Percentiles rank a stretch among this genome's conserved stretches.
These are phyloP conservation scores for Cyclotella distinguenda DNA, from an alignment of 108 stramenopile genomes.

Conservation along the genomic window DNA sequence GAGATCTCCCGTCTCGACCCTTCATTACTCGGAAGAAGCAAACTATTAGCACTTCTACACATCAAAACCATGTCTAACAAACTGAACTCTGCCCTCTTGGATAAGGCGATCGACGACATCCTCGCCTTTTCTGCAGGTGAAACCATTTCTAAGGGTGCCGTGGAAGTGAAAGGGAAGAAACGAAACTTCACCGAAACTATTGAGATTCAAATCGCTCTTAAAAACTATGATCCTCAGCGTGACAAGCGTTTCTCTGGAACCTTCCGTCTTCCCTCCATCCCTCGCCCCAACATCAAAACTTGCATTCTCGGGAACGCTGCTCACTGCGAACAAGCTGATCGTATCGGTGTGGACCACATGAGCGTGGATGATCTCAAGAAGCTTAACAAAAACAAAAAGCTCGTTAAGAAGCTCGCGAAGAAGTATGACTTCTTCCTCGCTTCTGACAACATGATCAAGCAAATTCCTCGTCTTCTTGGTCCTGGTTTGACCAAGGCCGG, in stretches of 20 bases:
- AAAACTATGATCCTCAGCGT: conserved; percentile 99
- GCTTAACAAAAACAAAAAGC: conserved; percentile 99
- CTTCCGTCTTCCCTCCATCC: conserved; percentile 95
- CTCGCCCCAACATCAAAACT: conserved; percentile 95
- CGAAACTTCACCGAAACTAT: conserved; percentile 99
- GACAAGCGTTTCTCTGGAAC: conserved; percentile 99
- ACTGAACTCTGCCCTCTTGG: conserved; percentile 83
- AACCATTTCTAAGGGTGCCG: conserved; percentile 49
- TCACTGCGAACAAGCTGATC: conserved; percentile 98
- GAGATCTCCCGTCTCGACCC: conserved; percentile 58
- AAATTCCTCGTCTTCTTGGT: conserved; percentile 99
- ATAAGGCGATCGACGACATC: conserved; percentile 58
- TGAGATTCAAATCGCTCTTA: conserved; percentile 96
- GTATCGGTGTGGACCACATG: conserved; percentile 97
- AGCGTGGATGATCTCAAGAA: conserved; percentile 99
- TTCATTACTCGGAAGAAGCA: conserved; percentile 66
- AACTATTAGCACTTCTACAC: conserved; percentile 4
- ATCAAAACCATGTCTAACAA: conserved; percentile 75
- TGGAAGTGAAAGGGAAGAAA: conserved; percentile 94
- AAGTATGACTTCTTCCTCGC: conserved; percentile 99
- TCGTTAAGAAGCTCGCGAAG: conserved; percentile 99
- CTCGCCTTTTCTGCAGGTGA: conserved; percentile 55
- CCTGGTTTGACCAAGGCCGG: conserved; percentile 99
- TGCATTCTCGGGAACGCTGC: conserved; percentile 99
- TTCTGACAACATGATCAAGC: conserved; percentile 99